phyloP scores from a whole-genome alignment of 331 rosid species.

The Pyracantha coccinea region DNA sequence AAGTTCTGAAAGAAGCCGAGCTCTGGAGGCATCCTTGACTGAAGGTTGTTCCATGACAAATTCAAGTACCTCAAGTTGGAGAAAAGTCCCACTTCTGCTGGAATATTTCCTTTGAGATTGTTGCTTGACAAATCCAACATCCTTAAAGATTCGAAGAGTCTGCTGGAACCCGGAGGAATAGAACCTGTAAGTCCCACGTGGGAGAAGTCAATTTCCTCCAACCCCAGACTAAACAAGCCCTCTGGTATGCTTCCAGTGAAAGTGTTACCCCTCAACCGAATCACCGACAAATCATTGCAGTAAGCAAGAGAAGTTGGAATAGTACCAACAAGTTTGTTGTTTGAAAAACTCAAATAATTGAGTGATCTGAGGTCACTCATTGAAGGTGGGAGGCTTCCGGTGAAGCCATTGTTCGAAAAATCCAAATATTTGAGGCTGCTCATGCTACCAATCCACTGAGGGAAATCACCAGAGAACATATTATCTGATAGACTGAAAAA shows the following conservation, averaged over 20 bases:
- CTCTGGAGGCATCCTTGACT: slow-evolving; percentile 62
- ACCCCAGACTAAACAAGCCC: slow-evolving; percentile 64
- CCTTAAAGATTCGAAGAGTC: slow-evolving; percentile 46
- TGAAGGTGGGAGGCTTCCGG: slow-evolving; percentile 51
- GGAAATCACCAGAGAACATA: slow-evolving; percentile 38
- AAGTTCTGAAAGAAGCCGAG: slow-evolving; percentile 58
- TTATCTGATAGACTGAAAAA: slow-evolving; percentile 40
- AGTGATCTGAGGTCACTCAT: slow-evolving; percentile 46
- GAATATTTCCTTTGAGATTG: slow-evolving; percentile 51
- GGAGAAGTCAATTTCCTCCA: slow-evolving; percentile 67
- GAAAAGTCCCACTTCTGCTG: slow-evolving; percentile 58
- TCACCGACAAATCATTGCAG: slow-evolving; percentile 36
- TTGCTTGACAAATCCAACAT: slow-evolving; percentile 63
- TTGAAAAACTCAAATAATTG: slow-evolving; percentile 38
- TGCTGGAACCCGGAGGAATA: slow-evolving; percentile 54
- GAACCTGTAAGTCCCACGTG: slow-evolving; percentile 46
- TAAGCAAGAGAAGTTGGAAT: slow-evolving; percentile 51
- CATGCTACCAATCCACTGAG: slow-evolving; percentile 70
- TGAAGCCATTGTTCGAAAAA: slow-evolving; percentile 55
- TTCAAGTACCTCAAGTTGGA: slow-evolving; percentile 58
- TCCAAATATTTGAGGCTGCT: slow-evolving; percentile 45
- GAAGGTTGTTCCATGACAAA: slow-evolving; percentile 80
- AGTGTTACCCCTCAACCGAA: slow-evolving; percentile 46
- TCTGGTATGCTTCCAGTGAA: slow-evolving; percentile 64
- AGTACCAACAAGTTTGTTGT: slow-evolving; percentile 54